Conservation (phyloP, 257 asterid genomes). For the Anisodus acutangulus region DNA sequence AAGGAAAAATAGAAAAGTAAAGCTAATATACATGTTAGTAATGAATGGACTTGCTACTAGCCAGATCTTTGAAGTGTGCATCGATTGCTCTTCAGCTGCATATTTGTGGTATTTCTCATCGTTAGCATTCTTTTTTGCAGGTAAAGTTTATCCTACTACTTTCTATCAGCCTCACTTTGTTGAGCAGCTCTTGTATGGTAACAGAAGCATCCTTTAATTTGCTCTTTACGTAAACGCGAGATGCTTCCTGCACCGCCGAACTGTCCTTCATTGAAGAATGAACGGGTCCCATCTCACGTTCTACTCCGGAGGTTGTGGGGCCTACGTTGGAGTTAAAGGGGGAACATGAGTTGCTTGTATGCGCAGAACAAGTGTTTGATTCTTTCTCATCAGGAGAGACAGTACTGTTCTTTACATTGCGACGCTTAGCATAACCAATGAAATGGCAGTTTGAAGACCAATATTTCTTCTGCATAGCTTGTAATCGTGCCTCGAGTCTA, state of each 20-base stretch:
- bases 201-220: slow-evolving; percentile 56
- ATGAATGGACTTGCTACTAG: not conserved
- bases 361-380: not conserved
- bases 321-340: not conserved
- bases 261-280: not conserved
- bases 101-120: not conserved
- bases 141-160: slow-evolving; percentile 16
- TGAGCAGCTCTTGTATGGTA: slow-evolving; percentile 51
- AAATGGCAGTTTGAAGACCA: slow-evolving; percentile 33
- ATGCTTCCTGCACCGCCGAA: not conserved
- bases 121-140: slow-evolving; percentile 30
- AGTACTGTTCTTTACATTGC: slow-evolving; percentile 15
- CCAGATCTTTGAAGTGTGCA: not conserved
- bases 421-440: slow-evolving; percentile 35
- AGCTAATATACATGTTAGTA: not conserved
- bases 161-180: slow-evolving; percentile 50
- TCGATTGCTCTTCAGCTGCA: not conserved
- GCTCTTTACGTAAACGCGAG: slow-evolving; percentile 31
- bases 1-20: not conserved
- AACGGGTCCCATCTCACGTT: not conserved
- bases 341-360: not conserved
- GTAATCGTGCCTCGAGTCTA: slow-evolving; percentile 31
- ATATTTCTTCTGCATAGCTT: slow-evolving; percentile 31
- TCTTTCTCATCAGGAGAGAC: not conserved
- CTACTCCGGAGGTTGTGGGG: slow-evolving; percentile 16